Percentiles rank a stretch among this genome's conserved stretches.
These are phyloP conservation scores for Nosema muscidifuracis DNA, from an alignment of 371 early-diverging fungal species.

Conservation along the genomic window DNA sequence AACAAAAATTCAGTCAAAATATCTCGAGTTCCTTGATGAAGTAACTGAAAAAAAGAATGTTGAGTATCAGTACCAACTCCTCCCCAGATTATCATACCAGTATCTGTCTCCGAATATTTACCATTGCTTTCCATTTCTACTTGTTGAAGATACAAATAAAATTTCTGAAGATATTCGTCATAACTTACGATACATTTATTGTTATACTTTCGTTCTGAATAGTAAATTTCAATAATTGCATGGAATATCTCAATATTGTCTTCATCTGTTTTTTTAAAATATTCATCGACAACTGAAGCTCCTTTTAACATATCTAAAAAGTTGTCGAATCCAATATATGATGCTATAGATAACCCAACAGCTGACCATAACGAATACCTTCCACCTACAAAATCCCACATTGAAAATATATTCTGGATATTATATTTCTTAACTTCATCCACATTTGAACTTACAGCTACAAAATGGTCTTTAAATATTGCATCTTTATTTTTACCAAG, in stretches of 20 bases:
- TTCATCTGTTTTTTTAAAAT: slow-evolving; percentile 77
- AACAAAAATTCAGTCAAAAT: slow-evolving; percentile 89
- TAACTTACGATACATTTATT: slow-evolving; percentile 91
- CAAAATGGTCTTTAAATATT: slow-evolving; percentile 76
- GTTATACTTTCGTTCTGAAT: slow-evolving; percentile 72
- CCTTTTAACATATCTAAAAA: slow-evolving; percentile 81
- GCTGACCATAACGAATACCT: slow-evolving; percentile 98
- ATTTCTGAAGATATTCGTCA: slow-evolving; percentile 89
- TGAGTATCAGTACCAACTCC: slow-evolving; percentile 97
- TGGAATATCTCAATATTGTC: slow-evolving; percentile 82
- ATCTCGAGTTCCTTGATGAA: slow-evolving; percentile 93
- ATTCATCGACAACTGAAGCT: slow-evolving; percentile 86
- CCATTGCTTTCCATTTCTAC: slow-evolving; percentile 99
- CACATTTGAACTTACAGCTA: slow-evolving; percentile 88
- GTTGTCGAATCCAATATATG: slow-evolving; percentile 86
- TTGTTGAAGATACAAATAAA: slow-evolving; percentile 89
- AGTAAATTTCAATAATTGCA: slow-evolving; percentile 85
- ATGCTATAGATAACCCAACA: slow-evolving; percentile 85
- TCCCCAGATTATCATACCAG: slow-evolving; percentile 96
- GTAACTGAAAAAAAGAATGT: slow-evolving; percentile 96
- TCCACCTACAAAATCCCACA: slow-evolving; percentile 99
- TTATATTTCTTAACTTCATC: slow-evolving; percentile 78
- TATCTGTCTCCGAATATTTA: slow-evolving; percentile 78
- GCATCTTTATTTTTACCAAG: slow-evolving; percentile 64
- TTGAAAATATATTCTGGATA: slow-evolving; percentile 92